These are phyloP conservation scores for Endoconidiophora polonica DNA, from an alignment of 2,329 filamentous ascomycete species.

Conservation along the genomic window DNA sequence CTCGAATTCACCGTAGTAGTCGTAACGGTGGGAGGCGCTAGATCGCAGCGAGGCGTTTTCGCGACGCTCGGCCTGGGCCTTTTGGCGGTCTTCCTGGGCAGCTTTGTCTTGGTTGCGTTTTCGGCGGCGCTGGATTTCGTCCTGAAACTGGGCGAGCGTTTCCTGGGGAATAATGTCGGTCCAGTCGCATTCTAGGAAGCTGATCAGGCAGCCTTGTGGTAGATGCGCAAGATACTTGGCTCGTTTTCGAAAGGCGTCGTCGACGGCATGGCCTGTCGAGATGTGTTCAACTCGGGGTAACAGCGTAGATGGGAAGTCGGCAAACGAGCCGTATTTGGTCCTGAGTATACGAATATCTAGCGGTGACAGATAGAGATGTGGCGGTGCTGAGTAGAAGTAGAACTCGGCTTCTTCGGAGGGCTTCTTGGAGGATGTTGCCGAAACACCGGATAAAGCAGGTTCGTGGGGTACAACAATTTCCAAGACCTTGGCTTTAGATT, in stretches of 20 bases:
- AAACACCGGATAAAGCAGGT: constrained; percentile 16
- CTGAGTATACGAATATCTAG: constrained; percentile 87
- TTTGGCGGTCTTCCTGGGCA: constrained; percentile 69
- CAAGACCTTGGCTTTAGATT: constrained; percentile 30
- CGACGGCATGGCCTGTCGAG: constrained; percentile 71
- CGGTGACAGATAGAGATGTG: constrained; percentile 78
- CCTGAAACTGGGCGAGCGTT: constrained; percentile 57
- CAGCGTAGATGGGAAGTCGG: constrained; percentile 68
- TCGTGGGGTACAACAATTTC: not conserved
- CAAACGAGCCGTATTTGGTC: constrained; percentile 70
- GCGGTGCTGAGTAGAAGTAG: constrained; percentile 74
- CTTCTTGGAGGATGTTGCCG: constrained; percentile 19
- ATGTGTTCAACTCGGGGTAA: constrained; percentile 79
- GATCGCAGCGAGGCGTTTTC: constrained; percentile 39
- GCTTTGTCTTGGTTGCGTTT: constrained; percentile 72
- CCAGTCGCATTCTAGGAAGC: constrained; percentile 88
- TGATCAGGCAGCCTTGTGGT: constrained; percentile 79
- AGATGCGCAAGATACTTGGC: constrained; percentile 79
- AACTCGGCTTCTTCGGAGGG: constrained; percentile 11
- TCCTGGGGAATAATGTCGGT: constrained; percentile 68
- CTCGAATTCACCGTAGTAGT: not conserved
- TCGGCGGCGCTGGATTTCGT: constrained; percentile 59
- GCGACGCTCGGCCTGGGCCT: constrained; percentile 62
- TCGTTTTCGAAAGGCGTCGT: constrained; percentile 67
- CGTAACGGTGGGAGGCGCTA: constrained; percentile 18